Evolutionary conservation across 2,329 filamentous ascomycete genomes (phyloP).

Genomic region (Aspergillus hortae): DNA sequence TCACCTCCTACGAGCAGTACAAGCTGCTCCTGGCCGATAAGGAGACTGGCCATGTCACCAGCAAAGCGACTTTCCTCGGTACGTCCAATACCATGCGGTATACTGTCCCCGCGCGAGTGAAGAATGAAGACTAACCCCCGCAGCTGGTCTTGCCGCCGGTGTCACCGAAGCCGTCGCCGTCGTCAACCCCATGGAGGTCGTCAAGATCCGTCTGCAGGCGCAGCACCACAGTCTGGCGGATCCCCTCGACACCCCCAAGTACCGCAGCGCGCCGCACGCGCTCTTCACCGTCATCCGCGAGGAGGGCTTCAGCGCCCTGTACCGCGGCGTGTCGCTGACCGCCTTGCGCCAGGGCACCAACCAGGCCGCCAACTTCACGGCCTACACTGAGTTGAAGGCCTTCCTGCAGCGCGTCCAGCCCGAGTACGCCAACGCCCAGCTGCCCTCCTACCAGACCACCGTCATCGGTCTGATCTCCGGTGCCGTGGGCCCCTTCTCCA

Average conservation of each 20-base stretch:
- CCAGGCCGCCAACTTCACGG: slow-evolving; percentile 98
- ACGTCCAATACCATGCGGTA: slow-evolving; percentile 24
- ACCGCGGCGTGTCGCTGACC: slow-evolving; percentile 89
- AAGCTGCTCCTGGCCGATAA: slow-evolving; percentile 75
- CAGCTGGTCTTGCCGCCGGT: slow-evolving; percentile 84
- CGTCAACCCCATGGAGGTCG: slow-evolving; percentile 97
- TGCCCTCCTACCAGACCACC: slow-evolving; percentile 88
- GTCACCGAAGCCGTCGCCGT: slow-evolving; percentile 95
- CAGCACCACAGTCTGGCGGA: slow-evolving; percentile 98
- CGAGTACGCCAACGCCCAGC: slow-evolving; percentile 58
- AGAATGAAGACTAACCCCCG: not conserved
- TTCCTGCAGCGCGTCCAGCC: slow-evolving; percentile 70
- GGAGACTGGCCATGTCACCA: slow-evolving; percentile 64
- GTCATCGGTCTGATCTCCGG: slow-evolving; percentile 86
- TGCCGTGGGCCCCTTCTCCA: slow-evolving; percentile 92
- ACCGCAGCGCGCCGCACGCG: slow-evolving; percentile 84
- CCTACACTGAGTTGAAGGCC: slow-evolving; percentile 90
- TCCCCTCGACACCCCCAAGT: slow-evolving; percentile 92
- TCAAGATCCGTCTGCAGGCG: slow-evolving; percentile 97
- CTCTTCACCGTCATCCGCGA: slow-evolving; percentile 86
- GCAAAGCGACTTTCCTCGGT: slow-evolving; percentile 69
- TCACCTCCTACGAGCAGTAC: slow-evolving; percentile 95
- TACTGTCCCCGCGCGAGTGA: not conserved
- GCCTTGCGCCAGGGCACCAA: slow-evolving; percentile 93
- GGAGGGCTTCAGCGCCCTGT: slow-evolving; percentile 82